Base-by-base conservation (phyloP, 2,329 filamentous ascomycete species). In the Colletotrichum endophyticum region DNA sequence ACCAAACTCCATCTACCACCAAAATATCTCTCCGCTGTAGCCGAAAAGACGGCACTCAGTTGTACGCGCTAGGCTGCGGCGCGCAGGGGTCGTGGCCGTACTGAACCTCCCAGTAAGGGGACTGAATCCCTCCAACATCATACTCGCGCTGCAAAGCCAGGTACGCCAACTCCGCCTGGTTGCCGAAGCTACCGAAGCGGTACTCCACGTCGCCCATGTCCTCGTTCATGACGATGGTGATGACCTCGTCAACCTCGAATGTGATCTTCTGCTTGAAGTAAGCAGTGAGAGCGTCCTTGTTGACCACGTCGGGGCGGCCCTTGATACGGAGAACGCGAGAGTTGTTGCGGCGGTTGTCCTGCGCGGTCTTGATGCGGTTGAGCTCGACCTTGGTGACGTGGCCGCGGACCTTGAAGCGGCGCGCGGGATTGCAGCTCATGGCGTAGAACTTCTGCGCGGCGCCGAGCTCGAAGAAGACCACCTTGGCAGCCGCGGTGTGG, bases 121-220 rank as follows among this genome's bases (percentile, higher is more conserved):
- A 79, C 5, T 70, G 75, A 12, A 64, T 57, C 1, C 66, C 53
- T 15, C 75, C 77, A 11, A 49, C 30, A 4, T 53, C 44, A 8
- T 59, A 67, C 28, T 70, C 71, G 7, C 61, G 56, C 39, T 66
- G 27, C 16, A 78, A 27, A 1, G 83, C 80, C 80, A 83, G 81
- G 44, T 82, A 81, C 4, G 87, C 89, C 68, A 87, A 85, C 82
- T 90, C 86, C 0, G 89, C 85, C 84, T 92, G 90, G 81, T 88
- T 90, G 1, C 89, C 86, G 74, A 86, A 92, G 72, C 89, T 91
- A 1, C 88, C 89, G 78, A 92, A 92, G 13, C 87, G 85, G 78
- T 87, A 90, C 83, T 91, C 89, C 16, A 89, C 77, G 3, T 87
- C 84, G 0, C 80, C 79, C 27, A 83, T 81, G 1, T 77, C 76